Percentiles rank a stretch among this genome's conserved stretches.
Conservation (phyloP, 2,329 filamentous ascomycete genomes). For the Neonectria ditissima region DNA sequence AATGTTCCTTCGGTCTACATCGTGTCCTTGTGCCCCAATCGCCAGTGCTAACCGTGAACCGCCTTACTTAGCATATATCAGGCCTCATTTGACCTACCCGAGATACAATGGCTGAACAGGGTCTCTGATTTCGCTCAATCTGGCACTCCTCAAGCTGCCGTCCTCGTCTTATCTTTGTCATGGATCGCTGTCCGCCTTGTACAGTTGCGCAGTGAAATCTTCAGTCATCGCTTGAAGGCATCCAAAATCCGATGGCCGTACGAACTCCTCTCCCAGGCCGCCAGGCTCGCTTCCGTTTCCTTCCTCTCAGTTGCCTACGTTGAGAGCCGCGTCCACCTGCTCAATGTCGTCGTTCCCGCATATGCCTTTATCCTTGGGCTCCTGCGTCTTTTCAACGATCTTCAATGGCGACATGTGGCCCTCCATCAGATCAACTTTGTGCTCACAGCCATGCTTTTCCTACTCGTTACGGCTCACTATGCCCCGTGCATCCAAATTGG, state of each 20-base stretch:
- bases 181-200: slow-evolving; percentile 51
- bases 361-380: slow-evolving; percentile 60
- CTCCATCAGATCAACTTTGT: slow-evolving; percentile 64
- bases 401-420: slow-evolving; percentile 59
- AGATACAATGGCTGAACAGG: slow-evolving; percentile 54
- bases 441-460: slow-evolving; percentile 51
- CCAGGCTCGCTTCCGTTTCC: slow-evolving; percentile 54
- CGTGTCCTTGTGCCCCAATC: background rate
- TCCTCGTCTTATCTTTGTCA: slow-evolving; percentile 53
- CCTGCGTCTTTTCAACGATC: slow-evolving; percentile 54
- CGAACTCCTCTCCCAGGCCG: slow-evolving; percentile 57
- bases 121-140: slow-evolving; percentile 55
- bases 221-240: slow-evolving; percentile 47
- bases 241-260: slow-evolving; percentile 56
- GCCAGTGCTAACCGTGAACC: slow-evolving; percentile 17
- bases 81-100: slow-evolving; percentile 31
- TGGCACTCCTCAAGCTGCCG: slow-evolving; percentile 54
- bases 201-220: slow-evolving; percentile 45
- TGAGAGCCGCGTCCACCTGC: slow-evolving; percentile 49
- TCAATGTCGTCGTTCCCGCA: slow-evolving; percentile 51
- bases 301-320: slow-evolving; percentile 54
- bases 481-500: slow-evolving; percentile 58
- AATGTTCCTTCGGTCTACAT: background rate
- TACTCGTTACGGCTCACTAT: slow-evolving; percentile 53
- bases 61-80: slow-evolving; percentile 27